These are phyloP conservation scores for Quercus bicolor DNA, from an alignment of 306 rosid genomes.

Conservation along the genomic window DNA sequence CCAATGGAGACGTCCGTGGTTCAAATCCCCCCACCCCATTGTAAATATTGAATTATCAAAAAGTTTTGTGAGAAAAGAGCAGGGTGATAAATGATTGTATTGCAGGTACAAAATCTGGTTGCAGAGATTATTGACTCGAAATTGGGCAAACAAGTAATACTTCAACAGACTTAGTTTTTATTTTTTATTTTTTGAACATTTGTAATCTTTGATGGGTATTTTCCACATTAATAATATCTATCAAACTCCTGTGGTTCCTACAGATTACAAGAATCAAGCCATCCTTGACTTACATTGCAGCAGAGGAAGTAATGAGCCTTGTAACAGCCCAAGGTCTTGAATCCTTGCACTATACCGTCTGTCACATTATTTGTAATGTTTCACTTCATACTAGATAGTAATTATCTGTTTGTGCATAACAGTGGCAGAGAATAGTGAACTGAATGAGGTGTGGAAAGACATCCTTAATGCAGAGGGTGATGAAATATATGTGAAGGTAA, in stretches of 20 bases:
- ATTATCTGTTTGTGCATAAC: constrained; percentile 28
- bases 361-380: neutral
- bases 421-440: constrained; percentile 85
- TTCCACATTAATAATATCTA: neutral
- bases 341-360: constrained; percentile 9
- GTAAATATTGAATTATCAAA: neutral
- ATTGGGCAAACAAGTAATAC: constrained; percentile 86
- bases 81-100: constrained; percentile 17
- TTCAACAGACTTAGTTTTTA: neutral
- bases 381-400: neutral
- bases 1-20: too few relatives aligned
- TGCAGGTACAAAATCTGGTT: constrained; percentile 88
- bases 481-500: constrained; percentile 95
- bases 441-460: constrained; percentile 94
- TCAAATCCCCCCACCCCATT: too few relatives aligned
- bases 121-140: constrained; percentile 88
- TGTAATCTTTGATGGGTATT: neutral
- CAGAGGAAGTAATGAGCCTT: constrained; percentile 96
- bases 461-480: constrained; percentile 88
- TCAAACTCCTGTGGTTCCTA: constrained; percentile 1
- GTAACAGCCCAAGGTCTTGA: constrained; percentile 94
- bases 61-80: constrained; percentile 2
- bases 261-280: constrained; percentile 86
- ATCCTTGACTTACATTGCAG: constrained; percentile 74
- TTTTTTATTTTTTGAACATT: neutral